Conservation (phyloP, 2,329 filamentous ascomycete genomes). For the Akanthomyces muscarius region DNA sequence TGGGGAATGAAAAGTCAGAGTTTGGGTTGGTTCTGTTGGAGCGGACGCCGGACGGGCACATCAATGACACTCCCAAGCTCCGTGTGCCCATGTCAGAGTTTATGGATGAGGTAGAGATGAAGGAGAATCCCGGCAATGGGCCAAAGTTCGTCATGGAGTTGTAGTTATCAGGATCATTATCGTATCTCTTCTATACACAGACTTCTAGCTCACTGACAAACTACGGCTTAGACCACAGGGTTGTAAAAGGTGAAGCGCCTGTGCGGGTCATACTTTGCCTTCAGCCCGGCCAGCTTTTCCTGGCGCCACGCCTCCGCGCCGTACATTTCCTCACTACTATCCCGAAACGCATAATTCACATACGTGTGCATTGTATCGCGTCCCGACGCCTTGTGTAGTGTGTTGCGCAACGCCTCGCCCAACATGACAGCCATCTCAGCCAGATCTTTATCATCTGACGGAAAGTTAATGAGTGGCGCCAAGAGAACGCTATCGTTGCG, state of each 20-base stretch:
- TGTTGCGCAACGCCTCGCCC: conserved; percentile 35
- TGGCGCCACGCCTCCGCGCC: conserved; percentile 44
- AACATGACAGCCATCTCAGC: conserved; percentile 31
- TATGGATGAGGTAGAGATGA: conserved; percentile 9
- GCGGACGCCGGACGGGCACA: not conserved
- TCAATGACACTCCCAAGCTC: not conserved
- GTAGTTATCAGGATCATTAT: not conserved
- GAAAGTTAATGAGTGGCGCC: conserved; percentile 35
- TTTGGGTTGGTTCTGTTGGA: not conserved
- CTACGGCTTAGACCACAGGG: not conserved
- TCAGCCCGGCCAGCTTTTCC: conserved; percentile 39
- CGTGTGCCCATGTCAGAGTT: conserved; percentile 8
- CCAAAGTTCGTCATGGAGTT: conserved; percentile 14
- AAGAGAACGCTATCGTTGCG: conserved; percentile 41
- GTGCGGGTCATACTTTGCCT: conserved; percentile 42
- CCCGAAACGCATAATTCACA: conserved; percentile 45
- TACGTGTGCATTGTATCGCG: conserved; percentile 34
- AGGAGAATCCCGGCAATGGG: not conserved
- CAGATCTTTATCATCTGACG: conserved; percentile 26
- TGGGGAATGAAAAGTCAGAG: conserved; percentile 8
- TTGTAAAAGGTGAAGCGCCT: conserved; percentile 20
- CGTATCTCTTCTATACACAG: not conserved
- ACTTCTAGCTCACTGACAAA: not conserved
- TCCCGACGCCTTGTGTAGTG: conserved; percentile 33
- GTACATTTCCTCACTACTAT: conserved; percentile 38